Percentiles rank a stretch among this genome's conserved stretches.
These are phyloP conservation scores for Cyberlindnera americana DNA, from an alignment of 805 yeast species.

Conservation along the genomic window DNA sequence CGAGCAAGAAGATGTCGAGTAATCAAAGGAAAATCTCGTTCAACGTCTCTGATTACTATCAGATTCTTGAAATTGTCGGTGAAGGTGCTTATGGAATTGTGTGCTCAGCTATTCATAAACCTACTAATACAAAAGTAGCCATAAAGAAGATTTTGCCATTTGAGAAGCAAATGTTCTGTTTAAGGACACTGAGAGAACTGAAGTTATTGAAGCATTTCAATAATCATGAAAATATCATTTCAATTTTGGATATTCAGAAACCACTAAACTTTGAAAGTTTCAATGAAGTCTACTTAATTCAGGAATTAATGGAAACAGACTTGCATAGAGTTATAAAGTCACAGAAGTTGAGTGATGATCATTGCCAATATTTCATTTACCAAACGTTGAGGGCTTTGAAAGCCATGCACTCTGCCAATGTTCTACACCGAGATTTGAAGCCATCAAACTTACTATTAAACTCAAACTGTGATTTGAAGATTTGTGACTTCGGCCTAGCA, in stretches of 20 bases:
- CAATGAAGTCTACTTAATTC: constrained; percentile 70
- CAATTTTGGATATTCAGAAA: constrained; percentile 61
- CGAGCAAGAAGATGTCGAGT: too few relatives aligned
- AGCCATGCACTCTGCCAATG: constrained; percentile 67
- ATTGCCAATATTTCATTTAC: constrained; percentile 65
- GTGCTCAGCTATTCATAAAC: constrained; percentile 61
- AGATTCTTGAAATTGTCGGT: constrained; percentile 59
- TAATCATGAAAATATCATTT: constrained; percentile 68
- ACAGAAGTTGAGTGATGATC: constrained; percentile 58
- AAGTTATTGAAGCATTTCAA: constrained; percentile 60
- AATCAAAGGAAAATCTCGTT: constrained; percentile 48
- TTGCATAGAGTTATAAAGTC: constrained; percentile 58
- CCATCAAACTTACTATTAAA: constrained; percentile 69
- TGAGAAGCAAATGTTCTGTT: constrained; percentile 57
- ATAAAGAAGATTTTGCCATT: constrained; percentile 76
- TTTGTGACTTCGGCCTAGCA: constrained; percentile 78
- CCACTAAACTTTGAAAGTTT: constrained; percentile 58
- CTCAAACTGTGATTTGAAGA: constrained; percentile 68
- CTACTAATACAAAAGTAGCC: constrained; percentile 63
- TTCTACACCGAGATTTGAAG: constrained; percentile 73
- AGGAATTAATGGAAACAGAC: constrained; percentile 77
- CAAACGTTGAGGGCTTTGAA: constrained; percentile 70
- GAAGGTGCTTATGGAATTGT: constrained; percentile 85
- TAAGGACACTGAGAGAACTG: constrained; percentile 69
- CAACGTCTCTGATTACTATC: constrained; percentile 60